Conservation (phyloP, 208 protist species). For the Trypanosoma lewisi region DNA sequence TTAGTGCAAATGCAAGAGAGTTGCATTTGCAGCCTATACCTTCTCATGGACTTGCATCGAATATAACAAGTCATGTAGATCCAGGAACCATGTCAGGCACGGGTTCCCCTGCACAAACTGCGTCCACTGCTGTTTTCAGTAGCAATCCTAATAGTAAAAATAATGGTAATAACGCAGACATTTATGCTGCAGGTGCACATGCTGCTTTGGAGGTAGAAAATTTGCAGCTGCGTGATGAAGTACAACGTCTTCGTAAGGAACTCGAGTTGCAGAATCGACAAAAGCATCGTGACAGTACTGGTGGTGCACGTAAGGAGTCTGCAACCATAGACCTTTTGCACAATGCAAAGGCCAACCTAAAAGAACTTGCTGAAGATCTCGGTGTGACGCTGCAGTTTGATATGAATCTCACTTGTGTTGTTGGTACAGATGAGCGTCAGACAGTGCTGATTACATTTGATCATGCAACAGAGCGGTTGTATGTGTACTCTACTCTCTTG, state of each 20-base stretch:
- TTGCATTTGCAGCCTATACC: background rate
- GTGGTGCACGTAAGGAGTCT: background rate
- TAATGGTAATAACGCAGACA: background rate
- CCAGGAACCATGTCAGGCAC: background rate
- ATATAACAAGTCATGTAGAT: constrained; percentile 4
- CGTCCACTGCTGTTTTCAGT: background rate
- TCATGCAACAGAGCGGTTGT: constrained; percentile 69
- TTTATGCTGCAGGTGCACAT: background rate
- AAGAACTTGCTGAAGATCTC: constrained; percentile 41
- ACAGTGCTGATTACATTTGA: constrained; percentile 77
- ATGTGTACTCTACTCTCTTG: constrained; percentile 73
- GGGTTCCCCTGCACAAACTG: background rate
- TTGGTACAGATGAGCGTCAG: constrained; percentile 61
- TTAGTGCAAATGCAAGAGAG: background rate
- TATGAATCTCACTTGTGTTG: constrained; percentile 64
- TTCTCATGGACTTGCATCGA: background rate
- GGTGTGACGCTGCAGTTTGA: constrained; percentile 63
- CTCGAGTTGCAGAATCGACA: constrained; percentile 28
- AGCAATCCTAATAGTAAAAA: constrained; percentile 7
- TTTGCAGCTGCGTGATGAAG: constrained; percentile 36
- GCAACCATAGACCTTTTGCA: constrained; percentile 31
- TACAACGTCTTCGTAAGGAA: constrained; percentile 27
- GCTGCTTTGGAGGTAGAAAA: constrained; percentile 28
- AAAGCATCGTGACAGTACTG: background rate
- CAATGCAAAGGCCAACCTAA: constrained; percentile 55